phyloP scores from a whole-genome alignment of 352 stramenopile genomes.

The Pythium sukuiense region DNA sequence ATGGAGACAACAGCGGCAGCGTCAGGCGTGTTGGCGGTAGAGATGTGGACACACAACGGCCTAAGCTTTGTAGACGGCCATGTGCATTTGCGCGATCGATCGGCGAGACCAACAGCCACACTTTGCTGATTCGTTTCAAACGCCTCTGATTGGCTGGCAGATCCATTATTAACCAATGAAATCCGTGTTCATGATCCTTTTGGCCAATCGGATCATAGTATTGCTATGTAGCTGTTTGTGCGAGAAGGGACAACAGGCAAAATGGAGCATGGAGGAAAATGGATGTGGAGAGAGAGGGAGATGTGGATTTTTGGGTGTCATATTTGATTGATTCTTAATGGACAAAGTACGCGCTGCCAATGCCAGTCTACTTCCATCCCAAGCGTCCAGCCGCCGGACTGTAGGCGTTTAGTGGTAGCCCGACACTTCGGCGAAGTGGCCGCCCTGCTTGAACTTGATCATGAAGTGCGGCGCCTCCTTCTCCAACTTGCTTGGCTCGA shows the following conservation, averaged over 20 bases:
- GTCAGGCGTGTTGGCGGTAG: neutral
- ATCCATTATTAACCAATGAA: neutral
- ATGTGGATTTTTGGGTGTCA: neutral
- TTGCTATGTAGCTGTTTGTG: neutral
- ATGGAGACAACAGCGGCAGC: neutral
- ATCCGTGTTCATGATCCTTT: neutral
- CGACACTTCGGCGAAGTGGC: constrained; percentile 93
- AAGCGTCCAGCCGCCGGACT: neutral
- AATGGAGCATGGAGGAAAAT: neutral
- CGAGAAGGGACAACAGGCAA: neutral
- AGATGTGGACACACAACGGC: neutral
- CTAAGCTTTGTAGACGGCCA: neutral
- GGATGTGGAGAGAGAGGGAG: neutral
- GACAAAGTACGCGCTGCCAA: constrained; percentile 13
- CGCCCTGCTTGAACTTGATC: constrained; percentile 92
- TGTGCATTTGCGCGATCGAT: constrained; percentile 6
- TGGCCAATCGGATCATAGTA: neutral
- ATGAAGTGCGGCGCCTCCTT: constrained; percentile 95
- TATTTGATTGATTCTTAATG: constrained; percentile 16
- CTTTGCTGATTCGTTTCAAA: constrained; percentile 8
- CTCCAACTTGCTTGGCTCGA: constrained; percentile 92
- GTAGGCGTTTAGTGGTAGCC: constrained; percentile 72
- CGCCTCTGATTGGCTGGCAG: neutral
- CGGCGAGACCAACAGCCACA: constrained; percentile 5
- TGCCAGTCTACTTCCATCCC: constrained; percentile 5